phyloP scores from a whole-genome alignment of 148 eudicot species.

The Bassia scoparia region DNA sequence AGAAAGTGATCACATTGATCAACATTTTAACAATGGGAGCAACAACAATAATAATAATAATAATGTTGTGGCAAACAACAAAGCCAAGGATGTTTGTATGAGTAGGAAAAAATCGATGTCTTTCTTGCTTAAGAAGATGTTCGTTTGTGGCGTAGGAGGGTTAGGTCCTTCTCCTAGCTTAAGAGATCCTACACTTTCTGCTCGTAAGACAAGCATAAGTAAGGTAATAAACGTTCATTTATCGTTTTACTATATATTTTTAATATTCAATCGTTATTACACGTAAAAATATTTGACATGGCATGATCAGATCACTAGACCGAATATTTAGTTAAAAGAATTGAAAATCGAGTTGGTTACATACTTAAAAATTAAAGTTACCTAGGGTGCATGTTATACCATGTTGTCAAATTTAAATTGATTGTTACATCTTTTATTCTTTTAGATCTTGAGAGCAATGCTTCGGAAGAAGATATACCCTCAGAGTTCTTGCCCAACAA shows the following conservation, averaged over 20 bases:
- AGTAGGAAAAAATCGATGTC: slow-evolving; percentile 53
- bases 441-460: slow-evolving; percentile 55
- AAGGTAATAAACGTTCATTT: no score
- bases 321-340: no score
- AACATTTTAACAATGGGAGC: slow-evolving; percentile 17
- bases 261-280: no score
- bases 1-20: slow-evolving; percentile 11
- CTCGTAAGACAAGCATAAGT: slow-evolving; percentile 49
- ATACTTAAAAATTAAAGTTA: no score
- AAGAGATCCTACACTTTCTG: slow-evolving; percentile 46
- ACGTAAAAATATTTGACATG: no score
- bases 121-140: slow-evolving; percentile 65
- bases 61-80: slow-evolving; percentile 21
- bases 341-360: no score
- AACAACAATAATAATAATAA: no score
- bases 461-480: slow-evolving; percentile 76
- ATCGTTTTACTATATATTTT: no score
- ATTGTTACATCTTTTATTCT: background rate
- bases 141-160: slow-evolving; percentile 40
- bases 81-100: slow-evolving; percentile 30
- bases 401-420: background rate
- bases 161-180: slow-evolving; percentile 36
- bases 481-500: slow-evolving; percentile 37
- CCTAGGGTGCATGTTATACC: no score
- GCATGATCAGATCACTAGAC: no score